Base-by-base conservation (phyloP, 2,329 filamentous ascomycete species). In the Colletotrichum limetticola region DNA sequence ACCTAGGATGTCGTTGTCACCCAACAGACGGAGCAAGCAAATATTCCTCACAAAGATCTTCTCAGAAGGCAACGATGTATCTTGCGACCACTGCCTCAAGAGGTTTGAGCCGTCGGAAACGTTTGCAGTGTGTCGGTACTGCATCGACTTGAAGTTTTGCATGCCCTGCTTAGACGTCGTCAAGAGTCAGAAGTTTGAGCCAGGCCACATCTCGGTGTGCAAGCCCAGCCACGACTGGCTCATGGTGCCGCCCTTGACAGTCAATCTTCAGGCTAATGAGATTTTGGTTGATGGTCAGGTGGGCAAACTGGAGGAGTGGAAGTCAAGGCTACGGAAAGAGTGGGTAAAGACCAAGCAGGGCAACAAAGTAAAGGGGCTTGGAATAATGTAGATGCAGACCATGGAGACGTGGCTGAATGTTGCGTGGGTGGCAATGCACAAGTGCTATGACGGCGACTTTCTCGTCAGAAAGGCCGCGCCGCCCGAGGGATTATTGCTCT, bases 31-130 rank as follows among this genome's bases (percentile, higher is more conserved):
- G 14, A 42, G 49, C 35, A 68, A 69, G 49, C 70, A 68, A 28
- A 77, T 78, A 1, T 75, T 74, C 78, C 79, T 22, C 68, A 79
- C 22, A 61, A 78, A 26, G 74, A 78, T 75, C 2, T 75, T 75
- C 19, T 59, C 73, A 1, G 68, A 74, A 12, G 46, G 35, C 4
- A 52, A 66, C 22, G 64, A 58, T 14, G 59, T 73, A 16, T 62
- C 72, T 19, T 85, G 83, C 72, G 80, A 80, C 4, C 82, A 85
- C 66, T 85, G 84, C 28, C 77, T 85, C 0, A 77, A 82, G 46
- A 79, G 80, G 3, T 80, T 85, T 32, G 72, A 68, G 1, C 74
- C 76, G 2, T 76, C 76, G 2, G 80, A 81, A 1, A 78, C 79
- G 26, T 82, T 83, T 46, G 77, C 75, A 14, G 77, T 85, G 59